Conservation (phyloP, 2,329 filamentous ascomycete species). For the Cryphonectria parasitica region DNA sequence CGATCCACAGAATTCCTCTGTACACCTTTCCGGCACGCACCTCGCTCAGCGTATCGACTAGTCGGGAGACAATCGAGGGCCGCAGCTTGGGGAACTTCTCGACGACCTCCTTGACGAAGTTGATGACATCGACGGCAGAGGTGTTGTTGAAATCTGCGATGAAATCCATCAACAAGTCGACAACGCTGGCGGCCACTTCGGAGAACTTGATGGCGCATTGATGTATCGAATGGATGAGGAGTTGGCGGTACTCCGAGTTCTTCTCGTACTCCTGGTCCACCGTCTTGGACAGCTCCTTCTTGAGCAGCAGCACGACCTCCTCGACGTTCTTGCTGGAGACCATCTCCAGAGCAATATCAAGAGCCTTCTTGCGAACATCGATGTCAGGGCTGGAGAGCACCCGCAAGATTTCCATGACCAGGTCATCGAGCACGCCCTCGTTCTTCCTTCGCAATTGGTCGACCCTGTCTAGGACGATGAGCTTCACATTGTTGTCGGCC, state of each 20-base stretch:
- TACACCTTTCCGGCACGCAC: constrained; percentile 98
- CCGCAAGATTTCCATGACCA: constrained; percentile 95
- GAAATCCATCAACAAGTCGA: constrained; percentile 97
- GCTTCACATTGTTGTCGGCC: constrained; percentile 98
- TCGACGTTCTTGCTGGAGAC: constrained; percentile 98
- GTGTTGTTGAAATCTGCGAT: constrained; percentile 98
- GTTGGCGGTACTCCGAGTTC: constrained; percentile 91
- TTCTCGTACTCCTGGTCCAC: constrained; percentile 99
- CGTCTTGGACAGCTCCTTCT: constrained; percentile 97
- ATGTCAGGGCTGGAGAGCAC: constrained; percentile 95
- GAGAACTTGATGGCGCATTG: constrained; percentile 99
- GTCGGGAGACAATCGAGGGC: constrained; percentile 81
- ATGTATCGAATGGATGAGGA: constrained; percentile 96
- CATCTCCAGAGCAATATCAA: constrained; percentile 93
- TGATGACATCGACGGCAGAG: constrained; percentile 95
- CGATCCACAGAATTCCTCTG: constrained; percentile 93
- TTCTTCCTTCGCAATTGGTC: constrained; percentile 86
- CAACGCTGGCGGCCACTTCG: constrained; percentile 94
- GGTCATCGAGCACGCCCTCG: constrained; percentile 87
- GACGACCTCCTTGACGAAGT: constrained; percentile 98
- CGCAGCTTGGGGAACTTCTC: constrained; percentile 95
- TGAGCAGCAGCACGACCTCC: constrained; percentile 91
- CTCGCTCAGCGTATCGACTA: constrained; percentile 89
- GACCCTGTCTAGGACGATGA: constrained; percentile 95
- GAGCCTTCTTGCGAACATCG: constrained; percentile 89